Evolutionary conservation across 257 asterid genomes (phyloP).

Genomic region (Leonotis leonurus): DNA sequence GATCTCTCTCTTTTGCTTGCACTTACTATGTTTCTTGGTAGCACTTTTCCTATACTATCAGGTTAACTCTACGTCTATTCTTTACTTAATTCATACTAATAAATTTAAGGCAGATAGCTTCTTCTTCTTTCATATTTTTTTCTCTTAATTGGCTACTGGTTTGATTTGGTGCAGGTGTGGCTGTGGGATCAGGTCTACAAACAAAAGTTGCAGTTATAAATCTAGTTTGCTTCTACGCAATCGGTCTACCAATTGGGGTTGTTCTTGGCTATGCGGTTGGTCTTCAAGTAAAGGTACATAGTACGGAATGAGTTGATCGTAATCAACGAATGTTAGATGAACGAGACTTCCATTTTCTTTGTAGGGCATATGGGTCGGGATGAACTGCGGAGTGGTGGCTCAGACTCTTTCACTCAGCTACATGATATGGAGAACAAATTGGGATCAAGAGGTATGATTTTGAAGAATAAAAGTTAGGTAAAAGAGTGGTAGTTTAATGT

Average conservation of each 20-base stretch:
- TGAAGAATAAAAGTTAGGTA: no score
- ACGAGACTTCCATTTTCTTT: neutral
- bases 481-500: no score
- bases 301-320: no score
- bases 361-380: conserved; percentile 53
- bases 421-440: conserved; percentile 35
- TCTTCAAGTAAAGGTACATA: conserved; percentile 24
- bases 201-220: conserved; percentile 20
- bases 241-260: conserved; percentile 30
- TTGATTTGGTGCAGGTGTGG: no score
- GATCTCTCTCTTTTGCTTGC: conserved; percentile 46
- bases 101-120: neutral
- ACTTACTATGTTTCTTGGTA: conserved; percentile 39
- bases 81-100: no score
- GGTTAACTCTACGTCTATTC: no score
- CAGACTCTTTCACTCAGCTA: conserved; percentile 38
- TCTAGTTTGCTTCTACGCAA: conserved; percentile 20
- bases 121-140: no score
- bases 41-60: conserved; percentile 54
- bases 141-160: no score
- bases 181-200: conserved; percentile 29
- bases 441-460: conserved; percentile 28
- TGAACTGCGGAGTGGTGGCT: conserved; percentile 40
- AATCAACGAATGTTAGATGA: no score
- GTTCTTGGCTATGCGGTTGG: conserved; percentile 24